phyloP scores from a whole-genome alignment of 208 protist species.

The Trypanosoma melophagium region DNA sequence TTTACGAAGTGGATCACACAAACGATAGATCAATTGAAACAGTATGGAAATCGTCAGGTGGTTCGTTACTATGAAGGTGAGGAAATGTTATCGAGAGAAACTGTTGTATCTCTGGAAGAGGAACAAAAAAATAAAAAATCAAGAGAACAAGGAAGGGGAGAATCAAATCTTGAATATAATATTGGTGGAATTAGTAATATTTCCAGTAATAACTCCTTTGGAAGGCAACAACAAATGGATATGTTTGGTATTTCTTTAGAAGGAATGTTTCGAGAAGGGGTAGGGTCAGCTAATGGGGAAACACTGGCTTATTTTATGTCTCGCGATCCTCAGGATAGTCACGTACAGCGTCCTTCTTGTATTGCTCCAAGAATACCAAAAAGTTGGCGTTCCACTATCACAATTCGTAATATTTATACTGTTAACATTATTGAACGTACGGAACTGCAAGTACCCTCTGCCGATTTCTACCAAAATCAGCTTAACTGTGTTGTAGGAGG shows the following conservation, averaged over 20 bases:
- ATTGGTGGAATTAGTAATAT: slow-evolving; percentile 12
- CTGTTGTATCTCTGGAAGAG: background rate
- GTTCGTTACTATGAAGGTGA: slow-evolving; percentile 4
- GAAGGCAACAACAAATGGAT: background rate
- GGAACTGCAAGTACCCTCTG: background rate
- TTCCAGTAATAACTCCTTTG: no score
- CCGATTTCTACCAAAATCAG: slow-evolving; percentile 22
- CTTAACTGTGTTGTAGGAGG: slow-evolving; percentile 30
- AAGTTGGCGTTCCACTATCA: slow-evolving; percentile 14
- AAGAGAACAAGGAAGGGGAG: background rate
- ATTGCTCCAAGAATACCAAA: background rate
- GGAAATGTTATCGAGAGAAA: background rate
- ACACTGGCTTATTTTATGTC: background rate
- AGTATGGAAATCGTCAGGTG: background rate
- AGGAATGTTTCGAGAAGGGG: no score
- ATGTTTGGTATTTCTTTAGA: background rate
- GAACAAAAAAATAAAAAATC: background rate
- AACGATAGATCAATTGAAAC: background rate
- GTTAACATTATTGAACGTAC: background rate
- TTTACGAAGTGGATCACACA: background rate
- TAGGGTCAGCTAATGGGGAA: background rate
- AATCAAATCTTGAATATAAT: slow-evolving; percentile 12
- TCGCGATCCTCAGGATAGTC: background rate
- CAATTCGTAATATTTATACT: slow-evolving; percentile 6
- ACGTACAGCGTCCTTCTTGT: background rate